Conservation (phyloP, 257 asterid species). For the Solanum arcanum region DNA sequence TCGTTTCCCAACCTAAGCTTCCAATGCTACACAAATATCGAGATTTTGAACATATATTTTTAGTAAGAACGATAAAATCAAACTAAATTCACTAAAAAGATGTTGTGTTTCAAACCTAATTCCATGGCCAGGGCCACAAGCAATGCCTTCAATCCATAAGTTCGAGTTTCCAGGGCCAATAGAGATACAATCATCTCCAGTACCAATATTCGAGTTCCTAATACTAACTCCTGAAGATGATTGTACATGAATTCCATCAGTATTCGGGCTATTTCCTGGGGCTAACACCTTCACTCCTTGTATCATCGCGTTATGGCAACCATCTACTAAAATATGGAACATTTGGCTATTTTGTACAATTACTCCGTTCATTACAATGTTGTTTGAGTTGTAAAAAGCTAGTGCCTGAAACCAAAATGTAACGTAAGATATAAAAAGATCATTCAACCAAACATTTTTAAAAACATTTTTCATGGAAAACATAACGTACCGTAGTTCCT, state of each 20-base stretch:
- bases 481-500: not conserved
- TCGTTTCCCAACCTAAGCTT: slow-evolving; percentile 1
- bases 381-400: slow-evolving; percentile 16
- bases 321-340: slow-evolving; percentile 14
- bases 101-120: slow-evolving; percentile 6
- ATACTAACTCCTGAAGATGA: slow-evolving; percentile 8
- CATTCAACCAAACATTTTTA: not conserved
- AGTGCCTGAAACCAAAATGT: slow-evolving; percentile 7
- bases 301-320: slow-evolving; percentile 10
- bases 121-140: slow-evolving; percentile 28
- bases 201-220: slow-evolving; percentile 10
- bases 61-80: not conserved
- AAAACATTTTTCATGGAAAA: not conserved
- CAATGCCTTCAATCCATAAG: slow-evolving; percentile 11
- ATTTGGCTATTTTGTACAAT: slow-evolving; percentile 18
- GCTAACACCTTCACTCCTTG: slow-evolving; percentile 8
- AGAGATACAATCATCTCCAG: slow-evolving; percentile 26
- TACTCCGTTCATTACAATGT: slow-evolving; percentile 6
- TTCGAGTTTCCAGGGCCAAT: slow-evolving; percentile 20
- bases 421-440: not conserved
- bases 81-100: no score
- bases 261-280: slow-evolving; percentile 17
- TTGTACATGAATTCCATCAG: slow-evolving; percentile 28
- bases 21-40: not conserved
- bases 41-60: not conserved